Conservation (phyloP, 257 asterid genomes). For the Solanum peruvianum region DNA sequence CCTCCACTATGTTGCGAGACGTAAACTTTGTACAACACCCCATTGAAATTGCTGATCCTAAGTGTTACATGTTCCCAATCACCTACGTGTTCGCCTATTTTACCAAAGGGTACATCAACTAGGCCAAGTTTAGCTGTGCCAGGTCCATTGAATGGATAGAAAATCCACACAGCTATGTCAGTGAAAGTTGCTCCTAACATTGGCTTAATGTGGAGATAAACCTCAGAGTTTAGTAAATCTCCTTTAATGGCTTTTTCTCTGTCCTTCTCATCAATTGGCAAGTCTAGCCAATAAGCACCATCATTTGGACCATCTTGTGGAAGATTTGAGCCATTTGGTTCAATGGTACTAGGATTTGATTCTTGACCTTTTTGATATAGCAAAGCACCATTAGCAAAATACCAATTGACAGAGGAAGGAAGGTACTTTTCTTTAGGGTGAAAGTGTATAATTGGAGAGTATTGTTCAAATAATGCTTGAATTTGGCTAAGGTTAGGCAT, state of each 20-base stretch:
- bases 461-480: slow-evolving; percentile 29
- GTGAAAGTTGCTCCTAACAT: slow-evolving; percentile 62
- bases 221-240: slow-evolving; percentile 43
- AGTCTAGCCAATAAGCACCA: slow-evolving; percentile 64
- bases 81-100: slow-evolving; percentile 76
- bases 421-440: slow-evolving; percentile 59
- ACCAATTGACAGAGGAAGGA: slow-evolving; percentile 83
- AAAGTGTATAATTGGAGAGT: slow-evolving; percentile 58
- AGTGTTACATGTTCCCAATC: slow-evolving; percentile 94
- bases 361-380: slow-evolving; percentile 46
- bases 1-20: slow-evolving; percentile 62
- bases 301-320: slow-evolving; percentile 76
- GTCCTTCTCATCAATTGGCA: slow-evolving; percentile 29
- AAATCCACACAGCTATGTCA: slow-evolving; percentile 70
- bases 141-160: slow-evolving; percentile 84
- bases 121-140: slow-evolving; percentile 51
- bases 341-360: slow-evolving; percentile 35
- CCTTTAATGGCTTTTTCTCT: slow-evolving; percentile 37
- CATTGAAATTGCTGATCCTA: slow-evolving; percentile 75
- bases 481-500: slow-evolving; percentile 48
- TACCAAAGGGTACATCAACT: slow-evolving; percentile 40
- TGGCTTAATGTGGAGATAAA: slow-evolving; percentile 60
- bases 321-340: slow-evolving; percentile 53
- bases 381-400: slow-evolving; percentile 44
- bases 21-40: slow-evolving; percentile 40